Base-by-base conservation (phyloP, 352 stramenopile species). In the Pythium myriotylum region DNA sequence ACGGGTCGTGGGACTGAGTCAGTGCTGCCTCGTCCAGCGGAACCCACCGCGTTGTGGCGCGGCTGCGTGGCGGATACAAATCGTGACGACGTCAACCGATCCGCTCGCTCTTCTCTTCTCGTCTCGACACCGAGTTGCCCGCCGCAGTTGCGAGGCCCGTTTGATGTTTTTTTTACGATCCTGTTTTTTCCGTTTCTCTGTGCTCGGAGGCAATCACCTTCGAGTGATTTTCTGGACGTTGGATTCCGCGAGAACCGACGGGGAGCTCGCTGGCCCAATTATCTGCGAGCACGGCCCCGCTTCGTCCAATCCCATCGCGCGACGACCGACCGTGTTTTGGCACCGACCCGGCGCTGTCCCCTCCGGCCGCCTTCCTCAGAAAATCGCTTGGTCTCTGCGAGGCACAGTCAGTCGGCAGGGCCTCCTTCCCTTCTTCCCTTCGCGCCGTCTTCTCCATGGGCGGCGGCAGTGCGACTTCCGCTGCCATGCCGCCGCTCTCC, bases 361-460 rank as follows among this genome's bases (percentile, higher is more conserved):
- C 24, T 19, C 47, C 29, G 12, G 14, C 13, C 29, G 5, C 29
- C 33, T 65, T 65, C 57, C 57, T 58, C 48, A 65, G 57, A 65
- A 65, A 65, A 65, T 65, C 57, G 57, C 57, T 65, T 65, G 57
- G 57, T 58, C 37, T 57, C 57, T 50, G 39, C n/a, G 42, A 27
- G 39, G 56, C 29, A 50, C 56, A 65, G 57, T 65, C 57, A 65
- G 57, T 65, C 23, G 35, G 22, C 19, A 47, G 51, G 32, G 24
- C 12, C 9, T 40, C 8, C 26, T 27, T 47, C 24, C 52, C 52
- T 40, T 13, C 26, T 27, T 47, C 24, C 52, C 52, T 46, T 47
- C 52, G 52, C 52, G 51, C 52, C 52, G 52, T 50, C 40, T 57
- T 27, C 47, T 39, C 16, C 57, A 65, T 65, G 57, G 39, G 48